Conservation (phyloP, 768 basidiomycete species). For the Hygrocybe punicea region DNA sequence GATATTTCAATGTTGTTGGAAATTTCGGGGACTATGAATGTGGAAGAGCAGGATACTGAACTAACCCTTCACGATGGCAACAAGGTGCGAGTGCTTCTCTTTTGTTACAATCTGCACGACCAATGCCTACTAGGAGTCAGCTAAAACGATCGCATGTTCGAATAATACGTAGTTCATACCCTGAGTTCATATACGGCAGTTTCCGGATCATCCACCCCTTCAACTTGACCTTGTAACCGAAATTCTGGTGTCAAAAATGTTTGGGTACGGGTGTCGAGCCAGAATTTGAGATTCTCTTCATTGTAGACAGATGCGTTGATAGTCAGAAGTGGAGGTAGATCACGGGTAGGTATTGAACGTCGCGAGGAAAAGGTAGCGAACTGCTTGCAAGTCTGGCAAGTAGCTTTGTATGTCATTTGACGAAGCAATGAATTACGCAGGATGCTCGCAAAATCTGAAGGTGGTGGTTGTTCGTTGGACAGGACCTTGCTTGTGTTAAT, state of each 20-base stretch:
- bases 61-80: conserved; percentile 81
- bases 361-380: conserved; percentile 68
- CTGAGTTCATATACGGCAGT: conserved; percentile 65
- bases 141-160: neutral
- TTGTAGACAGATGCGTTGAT: conserved; percentile 82
- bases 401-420: conserved; percentile 80
- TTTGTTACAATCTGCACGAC: conserved; percentile 76
- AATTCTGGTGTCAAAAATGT: conserved; percentile 60
- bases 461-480: conserved; percentile 37
- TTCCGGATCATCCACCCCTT: conserved; percentile 55
- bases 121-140: conserved; percentile 52
- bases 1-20: neutral
- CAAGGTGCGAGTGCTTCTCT: conserved; percentile 74
- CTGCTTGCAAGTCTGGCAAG: conserved; percentile 79
- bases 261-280: conserved; percentile 63
- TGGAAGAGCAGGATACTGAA: neutral
- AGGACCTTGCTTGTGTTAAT: conserved; percentile 23
- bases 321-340: conserved; percentile 80
- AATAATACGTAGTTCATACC: conserved; percentile 44
- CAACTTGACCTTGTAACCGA: conserved; percentile 56
- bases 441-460: conserved; percentile 60
- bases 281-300: conserved; percentile 67
- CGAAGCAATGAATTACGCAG: conserved; percentile 74
- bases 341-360: conserved; percentile 58
- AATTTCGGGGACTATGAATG: neutral